A percentile compares a stretch with the other conserved stretches of the same genome.
Conservation (phyloP, 345 rosid genomes). For the Punica granatum region DNA sequence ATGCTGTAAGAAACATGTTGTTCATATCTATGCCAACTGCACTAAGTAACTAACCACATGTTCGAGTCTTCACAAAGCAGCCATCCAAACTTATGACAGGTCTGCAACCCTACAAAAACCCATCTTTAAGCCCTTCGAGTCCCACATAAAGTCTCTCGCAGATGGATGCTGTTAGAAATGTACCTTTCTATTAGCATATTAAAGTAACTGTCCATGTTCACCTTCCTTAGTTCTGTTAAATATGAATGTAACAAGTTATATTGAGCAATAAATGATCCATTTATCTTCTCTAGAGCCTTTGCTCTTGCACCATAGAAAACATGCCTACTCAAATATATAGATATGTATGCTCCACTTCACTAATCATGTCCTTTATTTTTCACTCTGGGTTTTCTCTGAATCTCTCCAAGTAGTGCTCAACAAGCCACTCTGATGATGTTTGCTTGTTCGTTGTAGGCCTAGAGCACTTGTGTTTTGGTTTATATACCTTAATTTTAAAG, state of each 20-base stretch:
- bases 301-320: neutral
- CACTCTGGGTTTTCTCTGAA: too few species aligned
- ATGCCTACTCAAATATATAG: neutral
- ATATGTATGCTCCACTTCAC: neutral
- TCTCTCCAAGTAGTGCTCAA: neutral
- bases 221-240: too few species aligned
- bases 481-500: neutral
- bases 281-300: neutral
- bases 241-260: neutral
- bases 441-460: too few species aligned
- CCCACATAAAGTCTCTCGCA: slow-evolving; percentile 5
- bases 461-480: too few species aligned
- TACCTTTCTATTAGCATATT: too few species aligned
- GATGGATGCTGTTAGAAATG: too few species aligned
- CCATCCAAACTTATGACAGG: neutral
- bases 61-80: neutral
- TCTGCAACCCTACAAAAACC: neutral
- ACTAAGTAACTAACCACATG: neutral
- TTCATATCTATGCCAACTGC: slow-evolving; percentile 1
- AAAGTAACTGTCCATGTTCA: too few species aligned
- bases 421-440: neutral
- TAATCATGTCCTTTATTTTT: neutral
- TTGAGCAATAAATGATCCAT: neutral
- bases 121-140: neutral
- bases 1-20: neutral